These are phyloP conservation scores for Exophiala viscosa DNA, from an alignment of 2,329 filamentous ascomycete species.

Conservation along the genomic window DNA sequence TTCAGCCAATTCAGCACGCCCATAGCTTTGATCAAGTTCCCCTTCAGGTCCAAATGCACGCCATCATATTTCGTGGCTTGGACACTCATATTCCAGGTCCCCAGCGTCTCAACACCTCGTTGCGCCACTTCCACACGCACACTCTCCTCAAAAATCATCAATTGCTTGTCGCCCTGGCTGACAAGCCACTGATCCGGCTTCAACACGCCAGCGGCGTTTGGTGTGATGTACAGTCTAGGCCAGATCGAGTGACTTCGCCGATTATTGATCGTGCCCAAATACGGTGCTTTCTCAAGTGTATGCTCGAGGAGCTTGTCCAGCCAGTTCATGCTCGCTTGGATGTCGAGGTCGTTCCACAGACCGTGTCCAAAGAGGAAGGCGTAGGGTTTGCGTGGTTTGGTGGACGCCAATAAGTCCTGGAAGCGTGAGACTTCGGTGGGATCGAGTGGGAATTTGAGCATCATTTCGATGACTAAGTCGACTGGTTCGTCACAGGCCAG, in stretches of 20 bases:
- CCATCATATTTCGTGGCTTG: slow-evolving; percentile 49
- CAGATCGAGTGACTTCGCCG: slow-evolving; percentile 16
- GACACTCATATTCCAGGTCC: slow-evolving; percentile 52
- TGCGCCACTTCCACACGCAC: slow-evolving; percentile 35
- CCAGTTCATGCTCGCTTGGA: slow-evolving; percentile 41
- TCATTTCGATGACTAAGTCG: slow-evolving; percentile 44
- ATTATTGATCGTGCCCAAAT: slow-evolving; percentile 5
- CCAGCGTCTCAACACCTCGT: slow-evolving; percentile 44
- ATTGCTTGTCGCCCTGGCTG: slow-evolving; percentile 47
- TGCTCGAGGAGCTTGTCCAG: slow-evolving; percentile 82
- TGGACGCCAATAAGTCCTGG: slow-evolving; percentile 34
- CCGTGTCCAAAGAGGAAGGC: slow-evolving; percentile 49
- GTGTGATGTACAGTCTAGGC: slow-evolving; percentile 40
- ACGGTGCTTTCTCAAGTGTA: slow-evolving; percentile 67
- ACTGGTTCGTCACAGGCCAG: slow-evolving; percentile 39
- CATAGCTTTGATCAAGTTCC: slow-evolving; percentile 50
- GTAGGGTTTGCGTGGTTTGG: slow-evolving; percentile 34
- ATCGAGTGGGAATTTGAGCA: slow-evolving; percentile 44
- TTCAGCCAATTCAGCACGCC: slow-evolving; percentile 48
- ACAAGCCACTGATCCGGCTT: slow-evolving; percentile 48
- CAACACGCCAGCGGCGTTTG: slow-evolving; percentile 45
- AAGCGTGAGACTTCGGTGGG: slow-evolving; percentile 40
- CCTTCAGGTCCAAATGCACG: slow-evolving; percentile 47
- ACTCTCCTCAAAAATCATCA: slow-evolving; percentile 45
- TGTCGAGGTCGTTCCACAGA: slow-evolving; percentile 47